phyloP scores from a whole-genome alignment of 2,329 filamentous ascomycete genomes.

The Trichophyton schoenleinii region DNA sequence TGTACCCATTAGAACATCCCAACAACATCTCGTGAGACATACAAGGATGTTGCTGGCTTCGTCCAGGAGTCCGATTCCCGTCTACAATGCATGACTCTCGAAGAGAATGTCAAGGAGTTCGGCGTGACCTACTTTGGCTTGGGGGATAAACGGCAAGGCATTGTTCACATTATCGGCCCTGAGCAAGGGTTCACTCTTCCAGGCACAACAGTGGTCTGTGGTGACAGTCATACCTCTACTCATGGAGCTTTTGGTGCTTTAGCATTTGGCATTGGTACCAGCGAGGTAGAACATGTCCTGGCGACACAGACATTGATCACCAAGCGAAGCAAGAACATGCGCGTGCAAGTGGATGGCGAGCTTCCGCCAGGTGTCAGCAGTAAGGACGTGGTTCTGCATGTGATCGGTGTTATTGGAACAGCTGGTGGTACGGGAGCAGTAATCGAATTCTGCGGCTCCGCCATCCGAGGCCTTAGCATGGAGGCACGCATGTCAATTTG shows the following conservation, averaged over 20 bases:
- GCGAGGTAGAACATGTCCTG: conserved; percentile 95
- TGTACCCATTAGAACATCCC: conserved; percentile 62
- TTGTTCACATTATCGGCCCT: conserved; percentile 95
- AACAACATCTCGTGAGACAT: conserved; percentile 75
- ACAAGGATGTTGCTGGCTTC: conserved; percentile 88
- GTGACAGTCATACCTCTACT: conserved; percentile 95
- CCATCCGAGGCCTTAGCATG: conserved; percentile 81
- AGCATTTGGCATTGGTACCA: conserved; percentile 94
- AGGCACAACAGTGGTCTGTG: conserved; percentile 91
- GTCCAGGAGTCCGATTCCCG: conserved; percentile 90
- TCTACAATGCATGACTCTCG: conserved; percentile 85
- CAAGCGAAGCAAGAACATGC: conserved; percentile 96
- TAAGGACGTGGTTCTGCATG: conserved; percentile 88
- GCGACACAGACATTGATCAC: conserved; percentile 93
- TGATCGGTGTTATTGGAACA: conserved; percentile 87
- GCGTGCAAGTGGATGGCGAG: conserved; percentile 85
- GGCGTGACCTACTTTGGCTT: conserved; percentile 95
- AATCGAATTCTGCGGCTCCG: conserved; percentile 94
- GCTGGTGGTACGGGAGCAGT: conserved; percentile 89
- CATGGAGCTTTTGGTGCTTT: conserved; percentile 93
- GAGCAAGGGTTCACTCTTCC: conserved; percentile 98
- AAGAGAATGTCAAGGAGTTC: conserved; percentile 95
- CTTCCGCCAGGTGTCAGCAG: conserved; percentile 83
- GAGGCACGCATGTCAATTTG: conserved; percentile 98
- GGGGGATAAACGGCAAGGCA: conserved; percentile 90